Percentiles rank a stretch among this genome's conserved stretches.
These are phyloP conservation scores for Blastomyces parvus DNA, from an alignment of 2,329 filamentous ascomycete genomes.

Conservation along the genomic window DNA sequence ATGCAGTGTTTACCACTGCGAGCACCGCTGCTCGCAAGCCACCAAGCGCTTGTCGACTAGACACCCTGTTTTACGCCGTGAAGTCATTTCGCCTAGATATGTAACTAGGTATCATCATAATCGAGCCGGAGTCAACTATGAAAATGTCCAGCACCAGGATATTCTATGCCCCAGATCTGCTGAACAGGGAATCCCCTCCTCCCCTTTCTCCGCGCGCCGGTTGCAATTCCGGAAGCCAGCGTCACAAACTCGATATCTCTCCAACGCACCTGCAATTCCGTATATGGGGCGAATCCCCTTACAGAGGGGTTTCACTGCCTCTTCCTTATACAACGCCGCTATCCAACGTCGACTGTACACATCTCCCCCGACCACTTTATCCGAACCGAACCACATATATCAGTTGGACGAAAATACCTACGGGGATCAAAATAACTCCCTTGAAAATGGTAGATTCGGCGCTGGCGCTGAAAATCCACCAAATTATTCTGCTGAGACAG, in stretches of 20 bases:
- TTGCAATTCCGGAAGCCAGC: not conserved
- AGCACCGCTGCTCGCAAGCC: slow-evolving; percentile 1
- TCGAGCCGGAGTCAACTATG: not conserved
- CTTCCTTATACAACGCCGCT: not conserved
- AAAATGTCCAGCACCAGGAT: not conserved
- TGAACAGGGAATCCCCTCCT: not conserved
- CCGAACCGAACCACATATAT: not conserved
- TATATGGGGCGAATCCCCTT: not conserved
- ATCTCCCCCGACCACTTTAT: not conserved
- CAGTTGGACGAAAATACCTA: not conserved
- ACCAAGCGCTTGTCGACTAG: not conserved
- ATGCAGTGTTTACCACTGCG: slow-evolving; percentile 22
- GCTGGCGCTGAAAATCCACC: not conserved
- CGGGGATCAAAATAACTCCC: not conserved
- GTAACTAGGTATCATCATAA: not conserved
- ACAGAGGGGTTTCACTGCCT: not conserved
- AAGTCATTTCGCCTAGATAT: not conserved
- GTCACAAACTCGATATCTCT: not conserved
- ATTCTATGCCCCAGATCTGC: not conserved
- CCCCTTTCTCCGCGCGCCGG: not conserved
- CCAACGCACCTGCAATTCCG: not conserved
- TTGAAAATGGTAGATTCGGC: not conserved
- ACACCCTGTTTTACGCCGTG: not conserved
- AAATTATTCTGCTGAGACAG: not conserved
- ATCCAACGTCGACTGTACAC: not conserved